phyloP scores from a whole-genome alignment of 208 protist genomes.

The Trypanosoma scelopori region DNA sequence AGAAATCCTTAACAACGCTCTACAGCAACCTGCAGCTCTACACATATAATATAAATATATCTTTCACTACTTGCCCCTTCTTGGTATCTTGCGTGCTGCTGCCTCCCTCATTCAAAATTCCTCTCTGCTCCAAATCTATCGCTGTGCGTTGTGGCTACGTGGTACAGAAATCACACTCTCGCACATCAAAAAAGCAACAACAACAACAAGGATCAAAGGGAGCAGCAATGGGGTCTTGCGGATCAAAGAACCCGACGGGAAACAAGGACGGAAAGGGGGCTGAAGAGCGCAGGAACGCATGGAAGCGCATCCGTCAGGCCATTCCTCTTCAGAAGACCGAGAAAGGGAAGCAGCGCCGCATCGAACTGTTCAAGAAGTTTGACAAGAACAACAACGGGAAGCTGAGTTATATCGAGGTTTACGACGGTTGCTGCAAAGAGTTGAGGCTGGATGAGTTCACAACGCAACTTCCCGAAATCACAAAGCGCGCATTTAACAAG shows the following conservation, averaged over 20 bases:
- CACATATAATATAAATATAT: too few species aligned
- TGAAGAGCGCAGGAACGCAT: constrained; percentile 44
- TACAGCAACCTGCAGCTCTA: too few species aligned
- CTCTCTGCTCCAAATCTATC: too few species aligned
- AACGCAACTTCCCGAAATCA: constrained; percentile 55
- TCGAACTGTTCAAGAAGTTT: constrained; percentile 76
- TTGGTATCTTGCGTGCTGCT: too few species aligned
- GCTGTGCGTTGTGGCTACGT: too few species aligned
- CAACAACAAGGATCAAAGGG: too few species aligned
- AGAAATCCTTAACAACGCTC: too few species aligned
- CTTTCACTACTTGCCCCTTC: too few species aligned
- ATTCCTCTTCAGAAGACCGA: constrained; percentile 7
- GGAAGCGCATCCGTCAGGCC: constrained; percentile 33
- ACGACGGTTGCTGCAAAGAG: constrained; percentile 48
- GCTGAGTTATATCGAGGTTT: constrained; percentile 63
- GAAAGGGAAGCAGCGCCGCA: constrained; percentile 34
- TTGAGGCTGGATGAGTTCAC: constrained; percentile 70
- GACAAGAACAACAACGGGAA: constrained; percentile 52
- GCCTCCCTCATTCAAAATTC: too few species aligned
- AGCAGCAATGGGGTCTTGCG: neutral
- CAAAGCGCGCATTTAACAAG: constrained; percentile 83
- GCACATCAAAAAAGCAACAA: too few species aligned
- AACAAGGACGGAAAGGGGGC: constrained; percentile 28
- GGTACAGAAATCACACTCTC: too few species aligned
- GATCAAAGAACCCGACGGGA: constrained; percentile 3